Conservation (phyloP, 371 early-diverging fungal species). For the Mucor plumbeus region DNA sequence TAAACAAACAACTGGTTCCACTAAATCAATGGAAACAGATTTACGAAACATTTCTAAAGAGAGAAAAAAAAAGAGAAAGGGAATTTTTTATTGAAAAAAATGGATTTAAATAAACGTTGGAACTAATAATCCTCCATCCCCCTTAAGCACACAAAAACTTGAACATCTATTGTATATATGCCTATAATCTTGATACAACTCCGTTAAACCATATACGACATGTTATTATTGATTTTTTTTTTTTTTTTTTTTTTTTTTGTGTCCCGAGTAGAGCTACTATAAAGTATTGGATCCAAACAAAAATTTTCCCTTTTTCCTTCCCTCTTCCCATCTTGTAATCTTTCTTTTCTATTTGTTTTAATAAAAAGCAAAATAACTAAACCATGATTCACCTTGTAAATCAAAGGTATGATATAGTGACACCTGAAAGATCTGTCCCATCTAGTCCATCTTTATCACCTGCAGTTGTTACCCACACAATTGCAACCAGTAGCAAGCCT, state of each 20-base stretch:
- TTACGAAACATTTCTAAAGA: constrained; percentile 38
- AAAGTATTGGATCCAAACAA: constrained; percentile 15
- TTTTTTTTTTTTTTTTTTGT: constrained; percentile 12
- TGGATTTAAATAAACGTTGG: not conserved
- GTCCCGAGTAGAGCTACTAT: constrained; percentile 6
- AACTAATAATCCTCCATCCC: not conserved
- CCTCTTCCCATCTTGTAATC: not conserved
- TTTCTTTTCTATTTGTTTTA: constrained; percentile 5
- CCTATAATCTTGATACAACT: constrained; percentile 5
- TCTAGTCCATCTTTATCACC: constrained; percentile 51
- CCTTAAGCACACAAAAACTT: not conserved
- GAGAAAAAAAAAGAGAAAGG: constrained; percentile 18
- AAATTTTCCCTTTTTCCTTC: constrained; percentile 14
- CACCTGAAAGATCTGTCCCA: constrained; percentile 50
- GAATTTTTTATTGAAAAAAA: not conserved
- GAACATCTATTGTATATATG: not conserved
- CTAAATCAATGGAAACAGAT: constrained; percentile 43
- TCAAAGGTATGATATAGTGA: constrained; percentile 48
- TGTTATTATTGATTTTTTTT: constrained; percentile 15
- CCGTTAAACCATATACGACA: constrained; percentile 7
- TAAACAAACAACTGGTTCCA: constrained; percentile 47
- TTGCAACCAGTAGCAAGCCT: constrained; percentile 41
- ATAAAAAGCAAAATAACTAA: not conserved
- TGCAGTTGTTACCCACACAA: constrained; percentile 48
- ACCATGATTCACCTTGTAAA: constrained; percentile 42